Conservation (phyloP, 768 basidiomycete genomes). For the Pleurotus sapidus region DNA sequence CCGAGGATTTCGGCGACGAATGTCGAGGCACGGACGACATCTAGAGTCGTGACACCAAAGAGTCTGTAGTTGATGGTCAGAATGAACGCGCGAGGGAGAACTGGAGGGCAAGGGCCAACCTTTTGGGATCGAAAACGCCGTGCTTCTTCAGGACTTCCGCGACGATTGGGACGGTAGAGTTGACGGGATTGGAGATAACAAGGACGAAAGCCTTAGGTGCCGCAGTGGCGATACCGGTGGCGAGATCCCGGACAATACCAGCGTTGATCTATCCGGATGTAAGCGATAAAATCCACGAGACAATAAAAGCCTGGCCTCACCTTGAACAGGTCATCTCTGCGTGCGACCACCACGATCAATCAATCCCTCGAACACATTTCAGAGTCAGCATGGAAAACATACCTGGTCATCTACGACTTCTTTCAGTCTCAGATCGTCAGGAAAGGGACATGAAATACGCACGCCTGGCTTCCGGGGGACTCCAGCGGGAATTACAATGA, state of each 20-base stretch:
- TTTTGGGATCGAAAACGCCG: constrained; percentile 88
- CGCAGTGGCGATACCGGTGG: constrained; percentile 78
- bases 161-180: constrained; percentile 97
- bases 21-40: constrained; percentile 96
- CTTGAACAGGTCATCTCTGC: constrained; percentile 94
- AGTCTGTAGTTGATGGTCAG: too few species aligned
- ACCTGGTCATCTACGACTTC: constrained; percentile 5
- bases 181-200: constrained; percentile 99
- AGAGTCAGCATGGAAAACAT: constrained; percentile 4
- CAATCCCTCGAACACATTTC: too few species aligned
- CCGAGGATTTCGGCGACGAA: constrained; percentile 83
- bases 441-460: constrained; percentile 26
- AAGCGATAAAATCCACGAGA: neutral
- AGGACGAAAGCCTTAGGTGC: constrained; percentile 91
- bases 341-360: neutral
- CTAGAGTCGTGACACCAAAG: constrained; percentile 97
- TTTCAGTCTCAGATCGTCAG: neutral
- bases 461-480: constrained; percentile 95
- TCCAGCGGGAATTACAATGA: constrained; percentile 96
- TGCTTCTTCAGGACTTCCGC: constrained; percentile 94
- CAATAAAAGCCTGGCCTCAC: constrained; percentile 32
- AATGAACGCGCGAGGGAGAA: too few species aligned
- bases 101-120: constrained; percentile 36
- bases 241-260: constrained; percentile 92
- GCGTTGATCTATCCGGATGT: constrained; percentile 81